A percentile compares a stretch with the other conserved stretches of the same genome.
phyloP scores from a whole-genome alignment of 768 basidiomycete species.

The Leccinum disarticulatum region DNA sequence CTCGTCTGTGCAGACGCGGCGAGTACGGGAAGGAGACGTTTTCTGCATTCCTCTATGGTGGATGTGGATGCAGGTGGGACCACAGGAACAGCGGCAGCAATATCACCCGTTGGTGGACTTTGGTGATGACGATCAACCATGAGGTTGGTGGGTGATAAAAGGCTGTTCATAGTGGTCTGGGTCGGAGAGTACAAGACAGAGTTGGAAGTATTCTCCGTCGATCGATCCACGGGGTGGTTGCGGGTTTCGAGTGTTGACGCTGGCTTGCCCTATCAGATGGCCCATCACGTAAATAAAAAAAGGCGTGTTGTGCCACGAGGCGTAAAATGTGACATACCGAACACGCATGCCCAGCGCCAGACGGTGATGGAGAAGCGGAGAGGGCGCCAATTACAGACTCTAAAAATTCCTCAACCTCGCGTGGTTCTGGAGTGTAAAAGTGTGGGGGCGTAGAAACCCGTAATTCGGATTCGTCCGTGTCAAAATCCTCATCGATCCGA shows the following conservation, averaged over 20 bases:
- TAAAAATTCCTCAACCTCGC: constrained; percentile 27
- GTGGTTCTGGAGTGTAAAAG: constrained; percentile 21
- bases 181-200: constrained; percentile 12
- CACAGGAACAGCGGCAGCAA: background rate
- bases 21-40: constrained; percentile 26
- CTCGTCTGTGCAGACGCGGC: constrained; percentile 17
- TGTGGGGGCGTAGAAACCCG: constrained; percentile 8
- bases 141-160: constrained; percentile 1
- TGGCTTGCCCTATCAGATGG: constrained; percentile 7
- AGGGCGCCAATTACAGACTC: constrained; percentile 24
- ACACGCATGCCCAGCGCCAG: constrained; percentile 3
- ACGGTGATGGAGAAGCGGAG: background rate
- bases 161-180: constrained; percentile 11
- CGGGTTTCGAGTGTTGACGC: constrained; percentile 16
- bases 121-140: constrained; percentile 5
- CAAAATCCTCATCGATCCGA: constrained; percentile 8
- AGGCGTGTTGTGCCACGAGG: constrained; percentile 5
- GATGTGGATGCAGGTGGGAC: constrained; percentile 6
- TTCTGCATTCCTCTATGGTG: constrained; percentile 28
- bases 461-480: background rate
- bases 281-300: constrained; percentile 7
- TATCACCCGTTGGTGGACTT: constrained; percentile 9
- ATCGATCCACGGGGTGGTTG: constrained; percentile 9
- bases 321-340: constrained; percentile 19
- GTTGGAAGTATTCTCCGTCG: constrained; percentile 3